Percentiles rank a stretch among this genome's conserved stretches.
Evolutionary conservation across 2,329 filamentous ascomycete genomes (phyloP).

Genomic region (Lojkania enalia): DNA sequence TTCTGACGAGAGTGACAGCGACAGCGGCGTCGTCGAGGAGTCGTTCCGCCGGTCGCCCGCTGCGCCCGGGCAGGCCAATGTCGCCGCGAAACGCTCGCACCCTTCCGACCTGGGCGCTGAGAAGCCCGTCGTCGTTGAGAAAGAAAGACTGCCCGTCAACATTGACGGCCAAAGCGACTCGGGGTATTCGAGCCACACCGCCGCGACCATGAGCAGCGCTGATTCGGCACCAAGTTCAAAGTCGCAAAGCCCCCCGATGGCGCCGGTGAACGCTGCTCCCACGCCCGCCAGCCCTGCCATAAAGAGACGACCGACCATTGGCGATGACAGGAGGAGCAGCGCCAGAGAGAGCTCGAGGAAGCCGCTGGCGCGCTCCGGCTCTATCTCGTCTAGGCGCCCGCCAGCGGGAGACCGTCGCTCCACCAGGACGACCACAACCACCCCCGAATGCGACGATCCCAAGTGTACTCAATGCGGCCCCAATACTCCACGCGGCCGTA

Average conservation of each 20-base stretch:
- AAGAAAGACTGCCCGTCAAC: slow-evolving; percentile 24
- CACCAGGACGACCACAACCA: not conserved
- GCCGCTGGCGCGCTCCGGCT: slow-evolving; percentile 27
- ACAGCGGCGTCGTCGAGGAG: slow-evolving; percentile 30
- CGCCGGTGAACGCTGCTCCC: slow-evolving; percentile 18
- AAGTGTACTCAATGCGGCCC: slow-evolving; percentile 35
- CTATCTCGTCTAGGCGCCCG: slow-evolving; percentile 26
- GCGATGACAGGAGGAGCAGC: slow-evolving; percentile 11
- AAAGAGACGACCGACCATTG: slow-evolving; percentile 25
- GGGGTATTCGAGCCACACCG: slow-evolving; percentile 64
- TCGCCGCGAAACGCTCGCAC: slow-evolving; percentile 53
- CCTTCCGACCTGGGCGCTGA: slow-evolving; percentile 40
- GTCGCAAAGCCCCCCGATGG: slow-evolving; percentile 32
- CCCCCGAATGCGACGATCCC: slow-evolving; percentile 38
- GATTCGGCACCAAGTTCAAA: slow-evolving; percentile 53
- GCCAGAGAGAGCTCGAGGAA: slow-evolving; percentile 28
- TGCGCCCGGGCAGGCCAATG: slow-evolving; percentile 53
- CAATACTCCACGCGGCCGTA: slow-evolving; percentile 17
- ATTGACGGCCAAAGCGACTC: slow-evolving; percentile 61
- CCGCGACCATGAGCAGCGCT: slow-evolving; percentile 56
- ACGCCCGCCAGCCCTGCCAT: slow-evolving; percentile 25
- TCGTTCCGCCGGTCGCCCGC: slow-evolving; percentile 43
- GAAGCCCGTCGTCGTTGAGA: slow-evolving; percentile 30
- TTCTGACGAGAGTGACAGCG: slow-evolving; percentile 36
- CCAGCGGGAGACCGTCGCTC: slow-evolving; percentile 10